Base-by-base conservation (phyloP, 805 yeast species). In the Candida palmyrensis region DNA sequence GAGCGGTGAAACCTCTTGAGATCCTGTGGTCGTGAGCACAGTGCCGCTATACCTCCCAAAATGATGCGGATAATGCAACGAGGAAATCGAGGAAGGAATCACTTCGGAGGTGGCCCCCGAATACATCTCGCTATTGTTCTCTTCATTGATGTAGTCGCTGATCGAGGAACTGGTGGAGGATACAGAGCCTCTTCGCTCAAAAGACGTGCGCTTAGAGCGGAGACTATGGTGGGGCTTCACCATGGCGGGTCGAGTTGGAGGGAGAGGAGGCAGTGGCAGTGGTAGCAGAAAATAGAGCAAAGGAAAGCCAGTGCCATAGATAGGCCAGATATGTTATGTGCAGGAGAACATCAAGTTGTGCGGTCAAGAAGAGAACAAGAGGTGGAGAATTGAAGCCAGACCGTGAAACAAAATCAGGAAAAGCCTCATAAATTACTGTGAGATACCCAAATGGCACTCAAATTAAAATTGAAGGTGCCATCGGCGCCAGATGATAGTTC, bases 61-160 rank as follows among this genome's bases (percentile, higher is more conserved):
- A 27, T 71, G 77, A 48, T 77, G 82, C 15, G 77, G 77, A 43
- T 80, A 84, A 47, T 83, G 90, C 49, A 83, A 79, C 3, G 88
- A 75, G 0, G 85, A 75, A 40, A 83, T 79, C 1, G 90, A 81
- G 13, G 87, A 77, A 2, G 94, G 94, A 27, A 83, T 75, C 29
- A 77, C 73, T 42, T 80, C 86, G 2, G 83, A 73, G 1, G 83
- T 82, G 1, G 83, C 89, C 33, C 94, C 94, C 3, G 85, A 77
- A 53, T 72, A 83, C 63, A 81, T 76, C 52, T 83, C 94, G 13
- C 75, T 68, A 46, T 62, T 75, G 51, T 81, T 81, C 30, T 76
- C 85, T 34, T 80, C 84, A n/a, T n/a, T n/a, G n/a, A n/a, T n/a
- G n/a, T n/a, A 40, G 13, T 40, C 32, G 13, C 30, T 28, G 15